These are phyloP conservation scores for Pichia sp. DNA, from an alignment of 1,139 yeast species.

Conservation along the genomic window DNA sequence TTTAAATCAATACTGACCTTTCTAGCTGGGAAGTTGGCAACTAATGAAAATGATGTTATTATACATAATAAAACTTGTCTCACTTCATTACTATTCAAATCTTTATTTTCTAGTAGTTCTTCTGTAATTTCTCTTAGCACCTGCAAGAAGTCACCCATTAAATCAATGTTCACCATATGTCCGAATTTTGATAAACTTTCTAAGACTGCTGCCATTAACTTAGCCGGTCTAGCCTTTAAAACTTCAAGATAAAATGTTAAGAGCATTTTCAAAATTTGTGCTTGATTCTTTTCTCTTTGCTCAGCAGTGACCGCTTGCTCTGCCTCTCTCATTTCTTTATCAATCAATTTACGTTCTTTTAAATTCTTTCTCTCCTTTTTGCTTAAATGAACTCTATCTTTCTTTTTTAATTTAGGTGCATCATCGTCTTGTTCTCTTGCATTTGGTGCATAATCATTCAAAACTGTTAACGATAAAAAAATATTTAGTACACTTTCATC, in stretches of 20 bases:
- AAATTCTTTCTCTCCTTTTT: conserved; percentile 83
- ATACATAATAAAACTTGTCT: conserved; percentile 77
- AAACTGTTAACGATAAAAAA: conserved; percentile 62
- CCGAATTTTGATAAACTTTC: conserved; percentile 91
- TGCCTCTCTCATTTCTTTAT: conserved; percentile 81
- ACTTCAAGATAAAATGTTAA: conserved; percentile 72
- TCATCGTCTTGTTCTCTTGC: conserved; percentile 38
- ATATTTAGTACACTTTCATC: conserved; percentile 78
- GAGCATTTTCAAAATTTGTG: conserved; percentile 70
- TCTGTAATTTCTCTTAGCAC: conserved; percentile 70
- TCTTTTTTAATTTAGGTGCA: conserved; percentile 57
- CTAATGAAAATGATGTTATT: conserved; percentile 83
- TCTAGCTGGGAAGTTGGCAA: conserved; percentile 63
- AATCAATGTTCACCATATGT: conserved; percentile 84
- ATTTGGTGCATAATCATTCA: conserved; percentile 77
- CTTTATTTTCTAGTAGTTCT: conserved; percentile 30
- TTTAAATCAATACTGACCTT: conserved; percentile 63
- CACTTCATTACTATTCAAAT: conserved; percentile 30
- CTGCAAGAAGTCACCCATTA: conserved; percentile 86
- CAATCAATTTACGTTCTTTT: conserved; percentile 80
- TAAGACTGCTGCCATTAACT: conserved; percentile 78
- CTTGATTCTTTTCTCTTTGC: conserved; percentile 79
- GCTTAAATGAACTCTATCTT: conserved; percentile 81
- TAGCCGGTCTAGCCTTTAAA: conserved; percentile 53
- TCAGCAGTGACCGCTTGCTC: conserved; percentile 82